Percentiles rank a stretch among this genome's conserved stretches.
These are phyloP conservation scores for Curvularia verruculosa DNA, from an alignment of 2,329 filamentous ascomycete genomes.

Conservation along the genomic window DNA sequence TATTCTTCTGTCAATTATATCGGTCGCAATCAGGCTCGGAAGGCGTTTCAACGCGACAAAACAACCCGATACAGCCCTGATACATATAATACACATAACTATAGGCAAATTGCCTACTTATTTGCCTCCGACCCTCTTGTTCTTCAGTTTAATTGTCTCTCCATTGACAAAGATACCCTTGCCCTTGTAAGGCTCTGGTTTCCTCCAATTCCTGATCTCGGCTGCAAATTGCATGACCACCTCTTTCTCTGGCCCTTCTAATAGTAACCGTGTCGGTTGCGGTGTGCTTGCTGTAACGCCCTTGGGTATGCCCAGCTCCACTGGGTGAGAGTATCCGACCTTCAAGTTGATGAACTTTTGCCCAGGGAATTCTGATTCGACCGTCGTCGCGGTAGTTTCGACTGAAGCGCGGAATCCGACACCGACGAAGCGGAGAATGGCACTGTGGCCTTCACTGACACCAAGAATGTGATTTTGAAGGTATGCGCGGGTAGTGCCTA, in stretches of 20 bases:
- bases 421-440: constrained; percentile 89
- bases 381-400: constrained; percentile 75
- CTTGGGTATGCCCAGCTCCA: constrained; percentile 82
- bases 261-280: constrained; percentile 85
- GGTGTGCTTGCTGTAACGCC: constrained; percentile 87
- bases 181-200: constrained; percentile 97
- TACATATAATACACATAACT: constrained; percentile 30
- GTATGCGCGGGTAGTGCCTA: constrained; percentile 88
- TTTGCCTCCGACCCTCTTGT: constrained; percentile 68
- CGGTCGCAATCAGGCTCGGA: neutral
- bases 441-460: constrained; percentile 94
- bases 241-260: constrained; percentile 88
- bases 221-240: constrained; percentile 91
- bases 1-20: neutral
- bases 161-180: constrained; percentile 99
- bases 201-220: constrained; percentile 83
- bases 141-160: constrained; percentile 97
- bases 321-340: constrained; percentile 94
- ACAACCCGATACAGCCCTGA: neutral
- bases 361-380: constrained; percentile 70
- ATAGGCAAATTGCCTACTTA: constrained; percentile 28
- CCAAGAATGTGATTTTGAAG: constrained; percentile 90
- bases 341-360: constrained; percentile 92
- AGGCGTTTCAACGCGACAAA: neutral
- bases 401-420: constrained; percentile 93